Base-by-base conservation (phyloP, 768 basidiomycete species). In the Amanita exitialis region DNA sequence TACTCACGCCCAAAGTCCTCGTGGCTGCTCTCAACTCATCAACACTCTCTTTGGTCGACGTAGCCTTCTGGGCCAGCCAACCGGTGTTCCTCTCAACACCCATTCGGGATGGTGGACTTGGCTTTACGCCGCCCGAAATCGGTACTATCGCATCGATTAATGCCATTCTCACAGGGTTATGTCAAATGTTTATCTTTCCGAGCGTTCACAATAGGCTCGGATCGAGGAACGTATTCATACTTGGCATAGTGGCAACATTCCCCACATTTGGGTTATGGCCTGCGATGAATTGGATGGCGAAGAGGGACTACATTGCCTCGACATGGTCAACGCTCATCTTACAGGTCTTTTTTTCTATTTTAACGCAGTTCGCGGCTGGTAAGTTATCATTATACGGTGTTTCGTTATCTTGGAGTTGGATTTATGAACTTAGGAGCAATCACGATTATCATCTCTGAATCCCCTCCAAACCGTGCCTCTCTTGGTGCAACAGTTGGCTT, bases 51-150 rank as follows among this genome's bases (percentile, higher is more conserved):
- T 58, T 84, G 80, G 52, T 79, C 13, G 82, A 86, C 51, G 78
- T 83, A 36, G 62, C 77, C 1, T 72, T 76, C 54, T 74, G 75
- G 42, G 73, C 79, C 6, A 61, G 86, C 10, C 75, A 78, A 21
- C 84, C 86, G 0, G 63, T 86, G 18, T 83, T 84, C 63, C 72
- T 76, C 53, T 75, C 82, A 8, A 86, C 81, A 0, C 82, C 86
- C 0, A 62, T 78, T 41, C 64, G 64, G 8, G 66, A 78, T 2
- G 84, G 86, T 18, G 84, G 84, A 0, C 72, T 85, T 13, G 80
- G 79, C 8, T 64, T 85, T 72, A 16, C 82, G 16, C 43, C 43
- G 25, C 43, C 85, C 2, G 65, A 73, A 6, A 86, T 86, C 35
- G 85, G 84, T 4, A 66, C 66, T 18, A 74, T 82, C 47, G 66